Evolutionary conservation across 176 grass and related monocot genomes (phyloP), one percentile per base, ranked within the genome.

Genomic region (Leersia perrieri): DNA sequence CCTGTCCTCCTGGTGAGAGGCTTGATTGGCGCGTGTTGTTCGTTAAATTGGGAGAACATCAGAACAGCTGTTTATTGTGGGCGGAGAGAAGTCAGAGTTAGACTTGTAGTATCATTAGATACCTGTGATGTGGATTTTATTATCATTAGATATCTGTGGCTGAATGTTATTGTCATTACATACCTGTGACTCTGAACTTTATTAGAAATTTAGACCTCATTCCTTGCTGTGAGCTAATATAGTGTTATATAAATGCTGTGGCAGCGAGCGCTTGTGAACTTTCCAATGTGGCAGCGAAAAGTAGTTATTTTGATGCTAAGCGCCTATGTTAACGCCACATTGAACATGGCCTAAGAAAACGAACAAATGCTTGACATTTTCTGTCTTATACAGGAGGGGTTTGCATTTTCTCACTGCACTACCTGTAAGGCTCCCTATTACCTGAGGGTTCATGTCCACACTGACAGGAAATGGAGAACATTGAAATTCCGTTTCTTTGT

Each of bases 381-480:
- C 6, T n/a, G 49, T 53, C 53, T 84, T 25, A 42, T 73, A 81
- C 92, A 99, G 97, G 97, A 99, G 68, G 97, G 97, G n/a, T 99
- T 99, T 91, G 97, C 97, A 57, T 99, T 99, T 90, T 90, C 93
- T 33, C 97, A 99, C 84, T 99, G 97, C 80, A 99, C 97, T 69
- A 99, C 97, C 72, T 99, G 97, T 91, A 99, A 99, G 84, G 90
- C 93, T 82, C 93, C 97, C 70, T 99, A 99, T 79, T 93, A 99
- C 64, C 80, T 99, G 82, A 95, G 93, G 79, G 97, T 99, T 83
- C 93, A 95, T 87, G 85, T 91, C 64, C 97, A 99, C 82, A 94
- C 90, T 76, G 91, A 99, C 82, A 95, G 92, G 84, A 99, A 95
- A 90, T 99, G 96, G 96, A 85, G 96, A 86, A 99, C 91, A 39